Base-by-base conservation (phyloP, 495 filamentous ascomycete species). In the Penicillium cataractarum region DNA sequence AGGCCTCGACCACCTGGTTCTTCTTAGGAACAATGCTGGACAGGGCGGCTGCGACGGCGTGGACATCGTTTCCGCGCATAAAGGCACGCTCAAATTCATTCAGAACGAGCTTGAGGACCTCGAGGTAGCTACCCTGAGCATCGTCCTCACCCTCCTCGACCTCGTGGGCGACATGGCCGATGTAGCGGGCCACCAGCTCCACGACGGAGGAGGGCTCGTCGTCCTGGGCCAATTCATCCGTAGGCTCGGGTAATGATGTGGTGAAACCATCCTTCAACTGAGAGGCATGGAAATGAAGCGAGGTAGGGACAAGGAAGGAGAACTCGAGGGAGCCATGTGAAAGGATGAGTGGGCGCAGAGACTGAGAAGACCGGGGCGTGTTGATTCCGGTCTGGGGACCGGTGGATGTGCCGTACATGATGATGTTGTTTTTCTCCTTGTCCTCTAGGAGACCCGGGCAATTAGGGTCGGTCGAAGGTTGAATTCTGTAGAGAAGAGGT, bases 41-140 rank as follows among this genome's bases (percentile, higher is more conserved):
- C 6, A 98, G 82, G 12, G 84, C 84, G 29, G 92, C 89, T 29
- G 89, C 92, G 21, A 98, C 75, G 7, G 93, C 94, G 72, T 99
- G 95, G 48, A 97, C 91, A 59, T 99, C 96, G 66, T 99, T 99
- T 46, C 94, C 95, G 39, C 89, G 86, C 71, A 99, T 89, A 69
- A 97, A 98, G 39, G 88, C 91, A 22, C 96, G 86, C 83, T 99
- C 95, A 71, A 98, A 98, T 71, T 99, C 95, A 74, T 92, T 93
- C 33, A 97, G 78, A 55, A 93, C 84, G 58, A 97, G 81, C 74
- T 92, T 96, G 57, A 98, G 78, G 35, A 97, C 92, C 64, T 97
- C 92, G 64, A 90, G 84, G 72, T 91, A 96, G 5, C 88, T 91
- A 42, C 88, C 91, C 57, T 92, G 90, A 3, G 86, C 82, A 74